A percentile compares a stretch with the other conserved stretches of the same genome.
Conservation (phyloP, 495 filamentous ascomycete genomes). For the Hypoxylon fuscum region DNA sequence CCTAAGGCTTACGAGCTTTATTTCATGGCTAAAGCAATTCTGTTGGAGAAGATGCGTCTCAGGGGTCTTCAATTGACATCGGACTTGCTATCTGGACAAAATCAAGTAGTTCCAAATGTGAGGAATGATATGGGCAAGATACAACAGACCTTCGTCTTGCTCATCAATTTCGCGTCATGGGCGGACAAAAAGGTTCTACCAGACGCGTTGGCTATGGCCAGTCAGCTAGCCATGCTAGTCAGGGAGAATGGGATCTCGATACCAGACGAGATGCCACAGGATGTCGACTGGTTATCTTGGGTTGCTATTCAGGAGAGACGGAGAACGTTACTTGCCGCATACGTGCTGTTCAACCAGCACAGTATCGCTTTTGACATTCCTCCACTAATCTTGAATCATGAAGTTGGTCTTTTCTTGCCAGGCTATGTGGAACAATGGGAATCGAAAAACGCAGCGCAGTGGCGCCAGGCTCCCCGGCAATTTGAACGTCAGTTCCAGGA, state of each 20-base stretch:
- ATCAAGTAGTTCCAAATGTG: constrained; percentile 36
- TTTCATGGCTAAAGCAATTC: constrained; percentile 52
- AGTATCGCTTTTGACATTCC: constrained; percentile 65
- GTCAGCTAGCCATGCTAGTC: constrained; percentile 60
- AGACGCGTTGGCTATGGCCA: constrained; percentile 61
- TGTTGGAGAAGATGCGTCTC: constrained; percentile 58
- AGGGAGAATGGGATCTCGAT: constrained; percentile 58
- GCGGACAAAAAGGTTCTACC: constrained; percentile 59
- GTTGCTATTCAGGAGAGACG: constrained; percentile 57
- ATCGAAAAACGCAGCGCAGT: constrained; percentile 56
- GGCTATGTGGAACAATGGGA: constrained; percentile 63
- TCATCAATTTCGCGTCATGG: constrained; percentile 64
- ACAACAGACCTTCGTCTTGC: constrained; percentile 57
- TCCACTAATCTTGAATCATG: constrained; percentile 60
- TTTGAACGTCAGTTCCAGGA: constrained; percentile 54
- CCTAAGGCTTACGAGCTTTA: constrained; percentile 61
- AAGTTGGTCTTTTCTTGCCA: constrained; percentile 61
- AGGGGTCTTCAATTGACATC: constrained; percentile 57
- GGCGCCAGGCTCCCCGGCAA: constrained; percentile 50
- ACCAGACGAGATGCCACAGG: constrained; percentile 33
- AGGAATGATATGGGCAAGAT: constrained; percentile 51
- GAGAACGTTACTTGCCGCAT: constrained; percentile 63
- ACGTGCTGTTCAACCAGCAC: constrained; percentile 65
- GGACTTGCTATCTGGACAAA: constrained; percentile 47
- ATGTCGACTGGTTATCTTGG: constrained; percentile 62